phyloP scores from a whole-genome alignment of 352 stramenopile genomes.

The Phytopythium cucurbitacearum region DNA sequence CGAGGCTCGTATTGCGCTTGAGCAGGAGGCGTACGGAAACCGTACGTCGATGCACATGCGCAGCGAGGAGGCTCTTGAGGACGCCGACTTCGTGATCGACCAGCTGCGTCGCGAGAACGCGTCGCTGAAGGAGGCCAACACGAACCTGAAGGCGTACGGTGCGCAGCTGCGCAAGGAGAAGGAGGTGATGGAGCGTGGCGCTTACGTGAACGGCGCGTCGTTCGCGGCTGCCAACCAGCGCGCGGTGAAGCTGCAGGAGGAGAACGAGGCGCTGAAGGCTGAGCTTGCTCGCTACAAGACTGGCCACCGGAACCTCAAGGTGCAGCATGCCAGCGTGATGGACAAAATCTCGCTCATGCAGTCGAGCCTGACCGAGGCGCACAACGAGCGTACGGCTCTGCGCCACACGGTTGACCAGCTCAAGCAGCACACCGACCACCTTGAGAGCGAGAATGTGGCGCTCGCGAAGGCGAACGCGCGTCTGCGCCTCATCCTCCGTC shows the following conservation, averaged over 20 bases:
- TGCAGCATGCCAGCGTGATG: constrained; percentile 73
- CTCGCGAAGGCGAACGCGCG: constrained; percentile 82
- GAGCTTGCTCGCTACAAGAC: constrained; percentile 80
- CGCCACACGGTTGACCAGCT: constrained; percentile 70
- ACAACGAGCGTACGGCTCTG: constrained; percentile 68
- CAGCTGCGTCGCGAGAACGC: constrained; percentile 80
- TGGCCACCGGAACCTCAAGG: constrained; percentile 78
- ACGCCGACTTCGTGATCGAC: constrained; percentile 81
- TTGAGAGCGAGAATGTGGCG: constrained; percentile 81
- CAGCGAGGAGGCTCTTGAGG: constrained; percentile 73
- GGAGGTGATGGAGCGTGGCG: constrained; percentile 85
- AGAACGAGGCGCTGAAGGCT: constrained; percentile 75
- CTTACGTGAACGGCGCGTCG: constrained; percentile 83
- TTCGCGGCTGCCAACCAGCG: constrained; percentile 84
- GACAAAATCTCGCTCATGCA: constrained; percentile 84
- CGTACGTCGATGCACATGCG: constrained; percentile 77
- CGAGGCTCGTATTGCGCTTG: constrained; percentile 78
- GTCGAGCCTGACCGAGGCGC: constrained; percentile 57
- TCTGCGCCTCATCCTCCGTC: constrained; percentile 75
- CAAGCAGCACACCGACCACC: constrained; percentile 67
- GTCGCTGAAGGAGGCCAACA: constrained; percentile 79
- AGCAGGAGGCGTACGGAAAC: constrained; percentile 63
- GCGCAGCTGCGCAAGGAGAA: constrained; percentile 86
- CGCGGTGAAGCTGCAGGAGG: constrained; percentile 81
- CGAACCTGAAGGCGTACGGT: constrained; percentile 80